phyloP scores from a whole-genome alignment of 2,329 filamentous ascomycete species.

The Fusarium solani-melongenae region DNA sequence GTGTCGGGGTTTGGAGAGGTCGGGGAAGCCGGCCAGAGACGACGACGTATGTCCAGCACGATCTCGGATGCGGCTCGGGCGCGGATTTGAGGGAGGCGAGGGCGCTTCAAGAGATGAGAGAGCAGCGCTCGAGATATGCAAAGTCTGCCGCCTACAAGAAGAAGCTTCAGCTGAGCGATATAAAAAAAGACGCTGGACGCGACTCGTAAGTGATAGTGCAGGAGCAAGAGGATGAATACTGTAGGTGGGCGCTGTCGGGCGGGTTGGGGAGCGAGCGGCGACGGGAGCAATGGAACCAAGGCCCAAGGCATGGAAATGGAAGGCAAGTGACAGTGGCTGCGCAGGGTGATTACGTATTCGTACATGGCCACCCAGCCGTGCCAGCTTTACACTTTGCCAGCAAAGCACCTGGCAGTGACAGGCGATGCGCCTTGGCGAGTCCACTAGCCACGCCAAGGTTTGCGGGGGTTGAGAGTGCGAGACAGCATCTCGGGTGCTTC shows the following conservation, averaged over 20 bases:
- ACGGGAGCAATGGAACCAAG: slow-evolving; percentile 20
- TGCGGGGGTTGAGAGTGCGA: slow-evolving; percentile 15
- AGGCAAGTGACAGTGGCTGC: slow-evolving; percentile 26
- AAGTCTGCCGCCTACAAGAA: slow-evolving; percentile 1
- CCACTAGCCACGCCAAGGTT: slow-evolving; percentile 24
- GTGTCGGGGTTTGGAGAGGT: slow-evolving; percentile 30
- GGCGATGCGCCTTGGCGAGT: slow-evolving; percentile 7
- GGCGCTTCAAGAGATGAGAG: slow-evolving; percentile 2
- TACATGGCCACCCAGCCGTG: slow-evolving; percentile 6
- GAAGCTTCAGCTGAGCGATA: slow-evolving; percentile 7
- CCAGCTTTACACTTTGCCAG: slow-evolving; percentile 31
- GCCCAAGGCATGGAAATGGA: slow-evolving; percentile 11
- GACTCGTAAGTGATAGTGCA: slow-evolving; percentile 30
- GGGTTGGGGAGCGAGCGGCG: slow-evolving; percentile 27
- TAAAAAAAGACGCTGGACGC: slow-evolving; percentile 26
- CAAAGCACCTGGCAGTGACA: slow-evolving; percentile 11
- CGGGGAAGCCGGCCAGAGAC: slow-evolving; percentile 36
- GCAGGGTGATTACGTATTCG: slow-evolving; percentile 38
- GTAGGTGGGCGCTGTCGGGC: slow-evolving; percentile 34
- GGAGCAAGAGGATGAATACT: slow-evolving; percentile 14
- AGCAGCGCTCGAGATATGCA: slow-evolving; percentile 10
- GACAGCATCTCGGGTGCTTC: background rate
- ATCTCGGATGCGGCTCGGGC: slow-evolving; percentile 8
- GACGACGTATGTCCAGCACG: slow-evolving; percentile 20
- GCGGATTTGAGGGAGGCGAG: slow-evolving; percentile 2